A percentile compares a stretch with the other conserved stretches of the same genome.
These are phyloP conservation scores for Helichrysum umbraculigerum DNA, from an alignment of 129 eudicot genomes.

Conservation along the genomic window DNA sequence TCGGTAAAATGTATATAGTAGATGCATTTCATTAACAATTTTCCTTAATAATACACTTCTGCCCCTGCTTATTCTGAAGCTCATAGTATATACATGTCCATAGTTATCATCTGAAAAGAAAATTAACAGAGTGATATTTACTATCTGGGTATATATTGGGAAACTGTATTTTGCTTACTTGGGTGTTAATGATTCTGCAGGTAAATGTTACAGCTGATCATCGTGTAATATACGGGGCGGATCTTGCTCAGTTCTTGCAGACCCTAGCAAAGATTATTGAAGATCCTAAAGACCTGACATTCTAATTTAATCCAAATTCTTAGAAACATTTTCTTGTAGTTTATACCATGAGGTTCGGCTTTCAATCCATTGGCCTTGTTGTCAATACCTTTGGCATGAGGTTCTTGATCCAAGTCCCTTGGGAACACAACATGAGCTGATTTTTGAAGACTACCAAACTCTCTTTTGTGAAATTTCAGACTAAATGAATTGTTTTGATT, in stretches of 20 bases:
- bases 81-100: background rate
- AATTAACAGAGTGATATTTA: background rate
- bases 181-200: conserved; percentile 38
- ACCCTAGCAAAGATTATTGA: conserved; percentile 87
- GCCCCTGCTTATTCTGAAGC: background rate
- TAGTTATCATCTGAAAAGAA: background rate
- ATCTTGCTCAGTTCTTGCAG: conserved; percentile 91
- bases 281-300: conserved; percentile 82
- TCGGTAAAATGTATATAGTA: too few species aligned
- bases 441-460: conserved; percentile 19
- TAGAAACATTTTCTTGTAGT: conserved; percentile 13
- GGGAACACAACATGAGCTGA: conserved; percentile 21
- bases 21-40: background rate
- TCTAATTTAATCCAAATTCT: conserved; percentile 33
- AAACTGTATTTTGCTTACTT: background rate
- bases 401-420: conserved; percentile 5
- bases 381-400: background rate
- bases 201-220: conserved; percentile 97
- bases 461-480: conserved; percentile 25
- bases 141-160: background rate
- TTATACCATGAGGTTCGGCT: conserved; percentile 19
- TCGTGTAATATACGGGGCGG: conserved; percentile 95
- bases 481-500: conserved; percentile 2
- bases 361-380: conserved; percentile 10
- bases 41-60: background rate